Conservation (phyloP, 208 protist genomes). For the Trypanosoma lewisi region DNA sequence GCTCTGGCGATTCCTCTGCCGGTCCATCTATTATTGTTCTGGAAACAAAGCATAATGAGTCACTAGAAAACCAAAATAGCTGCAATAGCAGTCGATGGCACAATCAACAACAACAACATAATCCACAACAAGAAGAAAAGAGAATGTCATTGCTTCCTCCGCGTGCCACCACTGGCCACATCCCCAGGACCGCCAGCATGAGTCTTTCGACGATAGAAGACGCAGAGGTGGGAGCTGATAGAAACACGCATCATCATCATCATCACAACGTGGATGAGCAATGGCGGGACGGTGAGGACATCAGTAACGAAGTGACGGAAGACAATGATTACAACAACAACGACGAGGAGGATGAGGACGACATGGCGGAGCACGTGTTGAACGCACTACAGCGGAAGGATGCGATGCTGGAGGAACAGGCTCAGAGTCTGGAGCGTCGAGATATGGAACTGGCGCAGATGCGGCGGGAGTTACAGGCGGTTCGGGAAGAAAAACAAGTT, state of each 20-base stretch:
- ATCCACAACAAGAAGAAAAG: neutral
- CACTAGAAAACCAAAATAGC: neutral
- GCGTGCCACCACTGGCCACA: neutral
- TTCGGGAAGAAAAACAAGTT: constrained; percentile 43
- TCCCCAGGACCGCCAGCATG: no score
- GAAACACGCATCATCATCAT: no score
- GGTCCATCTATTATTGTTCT: constrained; percentile 18
- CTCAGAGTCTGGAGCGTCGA: constrained; percentile 5
- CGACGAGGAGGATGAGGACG: constrained; percentile 19
- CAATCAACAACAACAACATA: neutral
- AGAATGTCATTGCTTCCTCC: neutral
- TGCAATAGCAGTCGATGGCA: neutral
- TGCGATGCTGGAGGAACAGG: constrained; percentile 26
- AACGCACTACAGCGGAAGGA: constrained; percentile 33
- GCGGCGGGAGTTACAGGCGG: constrained; percentile 26
- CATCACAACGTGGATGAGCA: neutral
- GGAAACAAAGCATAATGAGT: constrained; percentile 3
- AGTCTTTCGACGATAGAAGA: constrained; percentile 1
- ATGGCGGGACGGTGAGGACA: neutral
- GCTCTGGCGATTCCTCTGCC: constrained; percentile 5
- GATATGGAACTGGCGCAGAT: constrained; percentile 19
- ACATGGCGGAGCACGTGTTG: constrained; percentile 42
- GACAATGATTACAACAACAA: neutral
- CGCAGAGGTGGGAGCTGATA: neutral
- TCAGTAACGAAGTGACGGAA: no score